phyloP scores from a whole-genome alignment of 2,329 filamentous ascomycete species.

The Colletotrichum eremochloae region DNA sequence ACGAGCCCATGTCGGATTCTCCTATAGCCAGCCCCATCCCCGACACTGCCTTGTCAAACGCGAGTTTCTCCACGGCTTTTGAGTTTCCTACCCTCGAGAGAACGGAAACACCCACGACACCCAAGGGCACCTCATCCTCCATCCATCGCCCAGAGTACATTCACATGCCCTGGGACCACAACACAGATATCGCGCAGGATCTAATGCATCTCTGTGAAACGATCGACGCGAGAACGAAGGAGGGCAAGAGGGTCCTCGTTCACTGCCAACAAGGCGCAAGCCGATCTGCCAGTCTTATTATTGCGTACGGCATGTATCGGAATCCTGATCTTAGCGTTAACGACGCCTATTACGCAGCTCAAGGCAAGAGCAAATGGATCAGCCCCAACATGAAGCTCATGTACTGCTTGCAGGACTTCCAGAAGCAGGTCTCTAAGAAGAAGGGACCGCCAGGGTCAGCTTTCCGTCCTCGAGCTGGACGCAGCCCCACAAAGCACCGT shows the following conservation, averaged over 20 bases:
- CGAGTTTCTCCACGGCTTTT: conserved; percentile 72
- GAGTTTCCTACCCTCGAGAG: conserved; percentile 61
- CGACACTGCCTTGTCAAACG: conserved; percentile 69
- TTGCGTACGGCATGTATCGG: conserved; percentile 86
- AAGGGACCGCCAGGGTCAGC: conserved; percentile 60
- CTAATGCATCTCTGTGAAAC: conserved; percentile 80
- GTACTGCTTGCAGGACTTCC: conserved; percentile 89
- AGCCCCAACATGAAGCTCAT: conserved; percentile 93
- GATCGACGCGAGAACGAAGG: conserved; percentile 78
- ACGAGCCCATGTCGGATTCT: conserved; percentile 48
- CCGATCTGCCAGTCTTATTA: conserved; percentile 86
- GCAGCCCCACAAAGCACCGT: conserved; percentile 72
- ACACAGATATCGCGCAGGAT: conserved; percentile 86
- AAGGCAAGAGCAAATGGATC: conserved; percentile 87
- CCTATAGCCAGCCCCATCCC: conserved; percentile 59
- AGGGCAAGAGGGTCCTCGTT: conserved; percentile 83
- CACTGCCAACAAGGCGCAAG: conserved; percentile 91
- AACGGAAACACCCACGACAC: conserved; percentile 67
- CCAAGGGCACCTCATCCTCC: conserved; percentile 62
- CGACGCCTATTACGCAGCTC: conserved; percentile 85
- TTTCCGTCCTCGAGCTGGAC: conserved; percentile 62
- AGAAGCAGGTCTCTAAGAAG: conserved; percentile 71
- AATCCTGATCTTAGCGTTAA: conserved; percentile 83
- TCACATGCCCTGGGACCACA: conserved; percentile 90
- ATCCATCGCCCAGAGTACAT: conserved; percentile 81